Conservation (phyloP, 139 green algal species). For the Auxenochlorella pyrenoidosa region DNA sequence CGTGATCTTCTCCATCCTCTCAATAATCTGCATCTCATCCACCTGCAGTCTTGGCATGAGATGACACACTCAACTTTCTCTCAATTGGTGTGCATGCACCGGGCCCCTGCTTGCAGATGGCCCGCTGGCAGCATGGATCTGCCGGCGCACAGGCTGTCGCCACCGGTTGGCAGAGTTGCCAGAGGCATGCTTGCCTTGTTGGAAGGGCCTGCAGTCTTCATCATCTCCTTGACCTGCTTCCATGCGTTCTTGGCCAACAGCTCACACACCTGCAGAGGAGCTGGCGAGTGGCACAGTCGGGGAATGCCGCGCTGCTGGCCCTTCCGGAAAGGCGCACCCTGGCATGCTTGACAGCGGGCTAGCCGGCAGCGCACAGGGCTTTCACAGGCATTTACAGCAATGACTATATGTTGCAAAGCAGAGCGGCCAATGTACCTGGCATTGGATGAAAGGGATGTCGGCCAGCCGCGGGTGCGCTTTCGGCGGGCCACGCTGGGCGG, state of each 20-base stretch:
- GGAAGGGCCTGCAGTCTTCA: slow-evolving; percentile 26
- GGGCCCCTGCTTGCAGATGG: too few species aligned
- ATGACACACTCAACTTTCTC: not conserved
- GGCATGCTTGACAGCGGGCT: not conserved
- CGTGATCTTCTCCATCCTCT: slow-evolving; percentile 28
- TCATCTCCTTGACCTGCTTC: slow-evolving; percentile 45
- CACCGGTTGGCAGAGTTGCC: not conserved
- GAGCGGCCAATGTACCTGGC: slow-evolving; percentile 4
- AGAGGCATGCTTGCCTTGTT: slow-evolving; percentile 15
- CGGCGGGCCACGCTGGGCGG: slow-evolving; percentile 12
- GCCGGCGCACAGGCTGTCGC: too few species aligned
- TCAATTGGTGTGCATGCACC: too few species aligned
- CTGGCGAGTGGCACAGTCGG: too few species aligned
- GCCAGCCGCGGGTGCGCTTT: slow-evolving; percentile 26
- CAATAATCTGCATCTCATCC: slow-evolving; percentile 19
- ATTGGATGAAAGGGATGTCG: slow-evolving; percentile 56
- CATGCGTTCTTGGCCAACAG: slow-evolving; percentile 56
- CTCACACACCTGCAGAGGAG: slow-evolving; percentile 45
- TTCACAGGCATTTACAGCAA: too few species aligned
- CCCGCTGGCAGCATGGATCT: too few species aligned
- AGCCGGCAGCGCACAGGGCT: not conserved
- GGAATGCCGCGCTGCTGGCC: too few species aligned
- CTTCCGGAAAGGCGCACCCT: not conserved
- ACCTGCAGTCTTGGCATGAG: not conserved
- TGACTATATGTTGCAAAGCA: too few species aligned